Percentiles rank a stretch among this genome's conserved stretches.
Evolutionary conservation across 2,329 filamentous ascomycete species (phyloP).

Genomic region (Calonectria pteridis): DNA sequence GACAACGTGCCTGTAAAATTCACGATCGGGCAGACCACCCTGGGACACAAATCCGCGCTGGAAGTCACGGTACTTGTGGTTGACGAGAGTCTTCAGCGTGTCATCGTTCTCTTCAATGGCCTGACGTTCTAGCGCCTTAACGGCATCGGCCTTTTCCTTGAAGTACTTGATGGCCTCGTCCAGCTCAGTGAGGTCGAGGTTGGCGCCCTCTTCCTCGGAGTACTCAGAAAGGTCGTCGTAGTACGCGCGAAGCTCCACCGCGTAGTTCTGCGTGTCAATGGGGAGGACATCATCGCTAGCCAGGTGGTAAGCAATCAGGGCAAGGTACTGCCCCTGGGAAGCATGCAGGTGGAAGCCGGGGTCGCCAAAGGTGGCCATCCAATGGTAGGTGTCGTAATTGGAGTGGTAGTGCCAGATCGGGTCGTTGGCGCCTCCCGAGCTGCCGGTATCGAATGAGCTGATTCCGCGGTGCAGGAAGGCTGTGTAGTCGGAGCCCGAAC

Average conservation of each 20-base stretch:
- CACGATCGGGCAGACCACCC: constrained; percentile 58
- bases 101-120: constrained; percentile 46
- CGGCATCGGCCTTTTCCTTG: constrained; percentile 45
- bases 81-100: constrained; percentile 52
- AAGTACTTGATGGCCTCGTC: constrained; percentile 55
- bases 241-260: constrained; percentile 53
- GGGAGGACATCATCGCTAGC: constrained; percentile 54
- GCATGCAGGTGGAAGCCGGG: constrained; percentile 71
- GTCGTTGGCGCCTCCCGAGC: constrained; percentile 56
- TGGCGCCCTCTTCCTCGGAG: constrained; percentile 46
- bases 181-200: constrained; percentile 54
- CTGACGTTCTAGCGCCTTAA: constrained; percentile 48
- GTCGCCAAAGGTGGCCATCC: constrained; percentile 87
- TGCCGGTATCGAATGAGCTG: constrained; percentile 67
- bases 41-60: constrained; percentile 63
- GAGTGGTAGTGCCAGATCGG: constrained; percentile 82
- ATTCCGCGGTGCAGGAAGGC: constrained; percentile 71
- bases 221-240: constrained; percentile 52
- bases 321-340: constrained; percentile 63
- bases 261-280: constrained; percentile 57
- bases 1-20: constrained; percentile 61
- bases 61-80: constrained; percentile 62
- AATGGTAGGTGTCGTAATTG: constrained; percentile 87
- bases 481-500: constrained; percentile 76
- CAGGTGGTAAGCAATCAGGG: constrained; percentile 55